Evolutionary conservation across 805 yeast species (phyloP).

Genomic region (Myxozyma melibiosi): DNA sequence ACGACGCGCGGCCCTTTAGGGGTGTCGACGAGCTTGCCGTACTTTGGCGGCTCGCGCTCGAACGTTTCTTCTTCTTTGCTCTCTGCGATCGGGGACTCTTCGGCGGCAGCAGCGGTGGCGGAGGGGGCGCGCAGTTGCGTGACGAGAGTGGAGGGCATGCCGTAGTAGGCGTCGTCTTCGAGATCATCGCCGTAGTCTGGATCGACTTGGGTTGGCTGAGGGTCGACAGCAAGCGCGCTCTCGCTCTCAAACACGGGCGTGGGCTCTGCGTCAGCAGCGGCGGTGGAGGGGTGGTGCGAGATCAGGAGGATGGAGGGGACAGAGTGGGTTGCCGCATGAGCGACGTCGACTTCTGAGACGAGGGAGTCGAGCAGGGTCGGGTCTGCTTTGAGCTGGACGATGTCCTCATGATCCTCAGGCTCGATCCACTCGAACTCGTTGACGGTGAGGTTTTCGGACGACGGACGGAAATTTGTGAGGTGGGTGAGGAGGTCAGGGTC

Average conservation of each 20-base stretch:
- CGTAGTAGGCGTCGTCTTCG: neutral
- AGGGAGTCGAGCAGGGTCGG: neutral
- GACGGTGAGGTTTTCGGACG: neutral
- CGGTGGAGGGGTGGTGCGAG: neutral
- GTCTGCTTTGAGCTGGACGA: slow-evolving; percentile 1
- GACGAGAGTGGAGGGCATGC: neutral
- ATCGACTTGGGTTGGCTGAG: no score
- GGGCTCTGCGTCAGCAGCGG: neutral
- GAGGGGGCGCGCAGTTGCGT: neutral
- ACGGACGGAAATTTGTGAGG: neutral
- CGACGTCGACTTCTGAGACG: neutral
- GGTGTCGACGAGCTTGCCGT: slow-evolving; percentile 6
- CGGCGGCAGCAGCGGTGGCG: neutral
- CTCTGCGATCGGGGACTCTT: no score
- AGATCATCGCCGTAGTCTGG: no score
- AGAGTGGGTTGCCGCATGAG: neutral
- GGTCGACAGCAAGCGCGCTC: no score
- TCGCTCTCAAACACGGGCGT: no score
- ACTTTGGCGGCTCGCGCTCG: neutral
- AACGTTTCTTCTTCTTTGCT: no score
- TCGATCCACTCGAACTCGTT: slow-evolving; percentile 8
- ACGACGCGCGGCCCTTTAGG: slow-evolving; percentile 5
- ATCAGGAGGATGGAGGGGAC: neutral
- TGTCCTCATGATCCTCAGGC: neutral
- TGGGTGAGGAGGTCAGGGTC: neutral